phyloP scores from a whole-genome alignment of 805 yeast genomes.

The Myxozyma mucilagina region DNA sequence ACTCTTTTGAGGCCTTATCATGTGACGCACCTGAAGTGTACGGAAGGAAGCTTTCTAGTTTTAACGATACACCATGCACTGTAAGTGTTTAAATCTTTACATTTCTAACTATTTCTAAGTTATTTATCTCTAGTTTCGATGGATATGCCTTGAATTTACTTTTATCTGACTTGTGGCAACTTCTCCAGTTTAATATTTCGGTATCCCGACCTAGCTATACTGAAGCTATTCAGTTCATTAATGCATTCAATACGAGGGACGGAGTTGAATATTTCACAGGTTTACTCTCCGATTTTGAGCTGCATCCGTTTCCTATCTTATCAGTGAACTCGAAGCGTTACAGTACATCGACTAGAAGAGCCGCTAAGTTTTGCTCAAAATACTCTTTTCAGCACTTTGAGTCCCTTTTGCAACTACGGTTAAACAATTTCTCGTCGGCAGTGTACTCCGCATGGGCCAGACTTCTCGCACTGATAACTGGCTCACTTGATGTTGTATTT shows the following conservation, averaged over 20 bases:
- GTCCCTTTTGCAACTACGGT: neutral
- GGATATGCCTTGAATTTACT: conserved; percentile 24
- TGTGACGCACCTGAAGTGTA: neutral
- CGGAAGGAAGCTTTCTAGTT: neutral
- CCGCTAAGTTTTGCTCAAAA: neutral
- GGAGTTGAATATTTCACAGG: conserved; percentile 4
- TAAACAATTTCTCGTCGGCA: conserved; percentile 6
- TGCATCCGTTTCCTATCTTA: conserved; percentile 14
- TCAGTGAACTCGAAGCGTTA: neutral
- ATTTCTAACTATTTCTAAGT: neutral
- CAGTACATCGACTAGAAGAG: neutral
- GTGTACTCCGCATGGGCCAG: conserved; percentile 32
- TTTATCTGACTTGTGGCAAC: conserved; percentile 7
- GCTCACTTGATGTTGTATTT: conserved; percentile 29
- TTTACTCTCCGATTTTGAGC: conserved; percentile 4
- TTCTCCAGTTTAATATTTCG: neutral
- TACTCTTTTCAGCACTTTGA: conserved; percentile 2
- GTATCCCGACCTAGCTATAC: conserved; percentile 4
- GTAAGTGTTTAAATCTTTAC: conserved; percentile 10
- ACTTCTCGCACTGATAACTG: conserved; percentile 14
- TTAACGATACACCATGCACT: conserved; percentile 28
- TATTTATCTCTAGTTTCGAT: conserved; percentile 16
- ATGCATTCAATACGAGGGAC: neutral
- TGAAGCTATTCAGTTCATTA: conserved; percentile 3
- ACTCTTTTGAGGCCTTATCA: conserved; percentile 9